Evolutionary conservation across 768 basidiomycete species (phyloP), one percentile per base, ranked within the genome.

Genomic region (Russula vinacea): DNA sequence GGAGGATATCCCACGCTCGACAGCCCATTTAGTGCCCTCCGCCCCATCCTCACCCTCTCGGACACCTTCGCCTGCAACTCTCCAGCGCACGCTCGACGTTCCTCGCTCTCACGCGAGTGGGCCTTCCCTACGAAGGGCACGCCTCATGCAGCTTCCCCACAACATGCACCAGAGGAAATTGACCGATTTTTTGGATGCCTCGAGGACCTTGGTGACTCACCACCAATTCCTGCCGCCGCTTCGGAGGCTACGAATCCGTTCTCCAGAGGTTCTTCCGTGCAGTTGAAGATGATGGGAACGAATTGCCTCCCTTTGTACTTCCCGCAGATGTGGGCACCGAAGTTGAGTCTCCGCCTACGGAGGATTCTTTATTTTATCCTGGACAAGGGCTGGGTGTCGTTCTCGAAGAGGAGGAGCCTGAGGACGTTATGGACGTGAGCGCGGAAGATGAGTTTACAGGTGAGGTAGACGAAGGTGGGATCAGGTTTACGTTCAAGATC

Each of bases 111-210:
- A n/a, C 85, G 83, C 74, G 78, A 78, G 0, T 90, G 89, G 89
- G 84, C 86, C 0, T 91, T 90, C 73, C 70, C 70, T 44, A 22
- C 57, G 58, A 69, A 62, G 49, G 32, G 65, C 63, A 24, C 50
- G 5, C 66, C 68, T 14, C 66, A 70, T 42, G 66, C 64, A 2
- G 55, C 65, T 2, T 49, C 49, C 4, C 35, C 59, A 13, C 64
- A 75, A 2, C 73, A 73, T 71, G 51, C 67, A 69, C 58, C 70
- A 5, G 79, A 83, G 22, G 82, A 85, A n/a, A 77, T 88, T 10
- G 90, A 92, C 71, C 81, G 79, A 39, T 92, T 92, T 80, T 92
- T 92, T 69, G 85, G 83, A 49, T 92, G 89, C 61, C 70, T 83
- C 66, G 81, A 81, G 52, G 78, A 77, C 58, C 75, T 84, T 44